Conservation (phyloP, 805 yeast genomes). For the Cyberlindnera americana region DNA sequence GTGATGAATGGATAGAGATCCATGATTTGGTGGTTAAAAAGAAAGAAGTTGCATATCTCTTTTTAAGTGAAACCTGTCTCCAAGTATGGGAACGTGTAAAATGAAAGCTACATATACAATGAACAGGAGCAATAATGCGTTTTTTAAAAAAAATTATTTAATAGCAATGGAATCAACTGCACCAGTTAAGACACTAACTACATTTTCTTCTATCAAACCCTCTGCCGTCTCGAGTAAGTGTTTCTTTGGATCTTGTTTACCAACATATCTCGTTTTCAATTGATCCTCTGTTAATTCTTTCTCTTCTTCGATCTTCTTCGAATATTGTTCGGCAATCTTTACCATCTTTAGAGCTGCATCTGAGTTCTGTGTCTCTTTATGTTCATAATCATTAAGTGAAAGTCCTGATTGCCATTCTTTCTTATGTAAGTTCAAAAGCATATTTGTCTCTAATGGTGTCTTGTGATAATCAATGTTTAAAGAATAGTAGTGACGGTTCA, state of each 20-base stretch:
- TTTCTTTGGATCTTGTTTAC: slow-evolving; percentile 98
- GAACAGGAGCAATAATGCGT: neutral
- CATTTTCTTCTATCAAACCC: slow-evolving; percentile 80
- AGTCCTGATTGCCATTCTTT: slow-evolving; percentile 95
- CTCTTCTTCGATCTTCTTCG: slow-evolving; percentile 88
- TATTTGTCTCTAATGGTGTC: slow-evolving; percentile 86
- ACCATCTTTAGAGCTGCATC: slow-evolving; percentile 77
- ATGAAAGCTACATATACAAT: neutral
- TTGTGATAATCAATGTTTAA: slow-evolving; percentile 92
- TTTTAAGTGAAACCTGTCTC: slow-evolving; percentile 57
- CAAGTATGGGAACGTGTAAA: slow-evolving; percentile 58
- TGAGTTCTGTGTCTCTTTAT: slow-evolving; percentile 71
- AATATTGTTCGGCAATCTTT: slow-evolving; percentile 84
- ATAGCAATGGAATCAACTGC: slow-evolving; percentile 89
- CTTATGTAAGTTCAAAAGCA: slow-evolving; percentile 92
- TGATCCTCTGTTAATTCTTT: slow-evolving; percentile 84
- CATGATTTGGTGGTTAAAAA: slow-evolving; percentile 45
- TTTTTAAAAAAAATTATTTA: slow-evolving; percentile 51
- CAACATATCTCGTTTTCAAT: slow-evolving; percentile 92
- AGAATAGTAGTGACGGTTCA: slow-evolving; percentile 95
- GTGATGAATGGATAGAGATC: slow-evolving; percentile 54
- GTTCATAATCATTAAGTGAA: slow-evolving; percentile 69
- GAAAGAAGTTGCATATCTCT: slow-evolving; percentile 55
- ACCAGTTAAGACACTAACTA: slow-evolving; percentile 82
- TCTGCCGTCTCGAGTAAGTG: slow-evolving; percentile 91